Evolutionary conservation across 305 asterid species (phyloP).

Genomic region (Fraxinus latifolia): DNA sequence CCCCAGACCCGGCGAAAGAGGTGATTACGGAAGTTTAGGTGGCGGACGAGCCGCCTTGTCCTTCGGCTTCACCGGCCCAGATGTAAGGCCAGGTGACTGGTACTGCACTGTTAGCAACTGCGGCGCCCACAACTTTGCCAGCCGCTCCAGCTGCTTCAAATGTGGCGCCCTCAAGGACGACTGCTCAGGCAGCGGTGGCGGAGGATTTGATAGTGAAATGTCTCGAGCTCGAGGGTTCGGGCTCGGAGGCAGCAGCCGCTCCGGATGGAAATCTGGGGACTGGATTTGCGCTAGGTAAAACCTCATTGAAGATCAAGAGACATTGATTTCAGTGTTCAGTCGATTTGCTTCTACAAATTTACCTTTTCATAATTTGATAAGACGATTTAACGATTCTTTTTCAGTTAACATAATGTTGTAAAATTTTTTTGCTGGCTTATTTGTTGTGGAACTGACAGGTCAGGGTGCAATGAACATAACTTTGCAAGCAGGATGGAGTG

Average conservation of each 20-base stretch:
- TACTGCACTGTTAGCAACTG: conserved; percentile 75
- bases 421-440: not conserved
- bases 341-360: not conserved
- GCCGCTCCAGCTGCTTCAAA: conserved; percentile 97
- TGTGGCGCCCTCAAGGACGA: conserved; percentile 91
- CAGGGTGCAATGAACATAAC: conserved; percentile 93
- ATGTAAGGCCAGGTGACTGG: conserved; percentile 99
- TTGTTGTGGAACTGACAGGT: conserved; percentile 35
- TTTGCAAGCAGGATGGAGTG: conserved; percentile 96
- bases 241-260: conserved; percentile 51
- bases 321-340: not conserved
- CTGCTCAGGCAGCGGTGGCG: conserved; percentile 20
- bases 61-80: conserved; percentile 69
- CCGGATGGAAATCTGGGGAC: conserved; percentile 98
- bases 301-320: not conserved
- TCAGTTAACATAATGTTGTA: not conserved
- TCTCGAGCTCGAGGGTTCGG: conserved; percentile 56
- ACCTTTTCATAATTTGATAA: not conserved
- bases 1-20: conserved; percentile 63
- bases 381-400: not conserved
- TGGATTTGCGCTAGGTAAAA: conserved; percentile 88
- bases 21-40: conserved; percentile 38
- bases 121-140: conserved; percentile 96
- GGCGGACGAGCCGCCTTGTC: conserved; percentile 44
- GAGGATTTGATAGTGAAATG: conserved; percentile 43